phyloP scores from a whole-genome alignment of 768 basidiomycete species.

The Calocera cornea region DNA sequence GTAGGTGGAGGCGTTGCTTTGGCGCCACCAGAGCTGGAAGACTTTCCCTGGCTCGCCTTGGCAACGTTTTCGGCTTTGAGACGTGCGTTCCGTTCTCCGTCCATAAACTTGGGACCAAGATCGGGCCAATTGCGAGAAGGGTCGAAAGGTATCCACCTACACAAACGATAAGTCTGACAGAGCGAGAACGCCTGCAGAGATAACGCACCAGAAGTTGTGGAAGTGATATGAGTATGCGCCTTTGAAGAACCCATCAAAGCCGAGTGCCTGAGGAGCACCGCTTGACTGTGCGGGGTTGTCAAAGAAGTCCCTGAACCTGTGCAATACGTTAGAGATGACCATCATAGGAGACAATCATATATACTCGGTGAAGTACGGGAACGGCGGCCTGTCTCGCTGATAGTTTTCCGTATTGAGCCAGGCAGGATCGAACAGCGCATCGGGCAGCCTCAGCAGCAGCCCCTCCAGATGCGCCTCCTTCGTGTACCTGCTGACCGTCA shows the following conservation, averaged over 20 bases:
- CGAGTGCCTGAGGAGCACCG: slow-evolving; percentile 74
- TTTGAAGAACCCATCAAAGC: slow-evolving; percentile 90
- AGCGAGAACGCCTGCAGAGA: neutral
- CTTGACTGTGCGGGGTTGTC: slow-evolving; percentile 58
- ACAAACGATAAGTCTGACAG: neutral
- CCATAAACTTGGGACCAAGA: slow-evolving; percentile 63
- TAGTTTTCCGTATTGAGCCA: slow-evolving; percentile 91
- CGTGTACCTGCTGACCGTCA: slow-evolving; percentile 82
- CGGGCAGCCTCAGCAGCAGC: slow-evolving; percentile 75
- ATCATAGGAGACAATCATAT: slow-evolving; percentile 19
- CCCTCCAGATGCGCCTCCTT: slow-evolving; percentile 79
- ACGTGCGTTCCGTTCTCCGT: slow-evolving; percentile 59
- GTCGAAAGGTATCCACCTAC: slow-evolving; percentile 95
- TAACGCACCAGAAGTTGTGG: slow-evolving; percentile 75
- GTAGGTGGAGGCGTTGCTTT: slow-evolving; percentile 9
- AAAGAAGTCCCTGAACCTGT: slow-evolving; percentile 80
- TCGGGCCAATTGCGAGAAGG: slow-evolving; percentile 90
- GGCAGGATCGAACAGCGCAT: slow-evolving; percentile 91
- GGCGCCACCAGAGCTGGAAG: slow-evolving; percentile 26
- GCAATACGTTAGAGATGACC: neutral
- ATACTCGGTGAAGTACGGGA: slow-evolving; percentile 83
- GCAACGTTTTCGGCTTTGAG: slow-evolving; percentile 12
- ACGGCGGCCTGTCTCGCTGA: slow-evolving; percentile 83
- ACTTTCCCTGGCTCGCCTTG: slow-evolving; percentile 7
- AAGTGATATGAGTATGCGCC: slow-evolving; percentile 95